Evolutionary conservation across 306 rosid species (phyloP), one percentile per base, ranked within the genome.

Genomic region (Malus asiatica): DNA sequence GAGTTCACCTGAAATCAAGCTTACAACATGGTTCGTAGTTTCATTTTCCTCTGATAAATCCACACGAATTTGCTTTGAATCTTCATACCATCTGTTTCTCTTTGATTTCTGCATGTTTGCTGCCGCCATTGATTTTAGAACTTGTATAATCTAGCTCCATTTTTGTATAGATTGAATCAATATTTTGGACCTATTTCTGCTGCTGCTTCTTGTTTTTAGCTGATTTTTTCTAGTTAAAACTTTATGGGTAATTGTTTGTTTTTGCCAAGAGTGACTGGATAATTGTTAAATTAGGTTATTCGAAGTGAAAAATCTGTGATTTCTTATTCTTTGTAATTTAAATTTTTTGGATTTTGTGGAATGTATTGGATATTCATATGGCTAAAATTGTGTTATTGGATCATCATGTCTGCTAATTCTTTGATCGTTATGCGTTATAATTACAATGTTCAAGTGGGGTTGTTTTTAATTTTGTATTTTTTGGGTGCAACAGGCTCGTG

Each of bases 401-500:
- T n/a, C 10, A 8, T 72, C 35, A 1, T 35, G 16, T 57, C 52
- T n/a, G 38, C 35, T 20, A 20, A 30, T 5, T 19, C 14, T 53
- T 12, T 16, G 30, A 23, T 46, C 2, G 46, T 5, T 33, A 1
- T 45, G 62, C 38, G 5, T 58, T 53, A 48, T 48, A 29, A 14
- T 51, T 52, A 10, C 33, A 11, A 11, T 52, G 62, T 52, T 33
- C 18, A 55, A 35, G 55, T 38, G 33, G 22, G 51, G 4, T 8
- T 5, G 18, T 59, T 23, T 40, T 59, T 73, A 8, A 12, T 20
- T 20, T 20, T 57, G 42, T 20, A 20, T 4, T 57, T 38, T 10
- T 29, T 12, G 33, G 22, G 1, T 42, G 61, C 6, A 23, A 81
- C 85, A 84, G 87, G 85, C 82, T 22, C 74, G 87, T 27, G 84